phyloP scores from a whole-genome alignment of 768 basidiomycete genomes.

The Suillus americanus region DNA sequence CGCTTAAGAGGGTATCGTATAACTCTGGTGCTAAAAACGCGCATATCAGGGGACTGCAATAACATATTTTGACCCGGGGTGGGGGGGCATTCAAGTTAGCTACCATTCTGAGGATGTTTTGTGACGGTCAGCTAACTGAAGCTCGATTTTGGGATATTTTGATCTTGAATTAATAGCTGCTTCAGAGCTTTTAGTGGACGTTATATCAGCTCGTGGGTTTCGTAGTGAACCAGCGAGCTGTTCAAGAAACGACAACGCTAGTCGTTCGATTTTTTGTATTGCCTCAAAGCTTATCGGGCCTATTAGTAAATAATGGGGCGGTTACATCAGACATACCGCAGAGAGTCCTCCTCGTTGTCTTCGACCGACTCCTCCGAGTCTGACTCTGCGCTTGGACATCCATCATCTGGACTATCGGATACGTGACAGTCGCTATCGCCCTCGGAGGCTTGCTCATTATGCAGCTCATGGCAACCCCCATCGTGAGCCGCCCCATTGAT shows the following conservation, averaged over 20 bases:
- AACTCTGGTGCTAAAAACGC: conserved; percentile 12
- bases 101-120: conserved; percentile 33
- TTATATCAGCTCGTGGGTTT: conserved; percentile 1
- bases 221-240: conserved; percentile 26
- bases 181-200: background rate
- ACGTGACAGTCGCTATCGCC: background rate
- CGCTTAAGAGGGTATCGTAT: conserved; percentile 39
- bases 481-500: background rate
- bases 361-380: conserved; percentile 10
- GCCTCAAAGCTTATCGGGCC: conserved; percentile 19
- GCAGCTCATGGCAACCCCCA: background rate
- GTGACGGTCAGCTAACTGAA: conserved; percentile 37
- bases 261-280: conserved; percentile 27
- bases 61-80: background rate
- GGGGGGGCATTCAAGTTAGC: conserved; percentile 8
- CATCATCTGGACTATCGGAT: background rate
- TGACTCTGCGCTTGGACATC: background rate
- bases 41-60: background rate
- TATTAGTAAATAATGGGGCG: background rate
- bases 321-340: background rate
- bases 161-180: conserved; percentile 10
- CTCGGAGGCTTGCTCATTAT: background rate
- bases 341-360: conserved; percentile 17
- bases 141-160: conserved; percentile 26
- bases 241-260: conserved; percentile 31